Evolutionary conservation across 305 asterid genomes (phyloP), one percentile per base, ranked within the genome.

Genomic region (Solanum hybrid): DNA sequence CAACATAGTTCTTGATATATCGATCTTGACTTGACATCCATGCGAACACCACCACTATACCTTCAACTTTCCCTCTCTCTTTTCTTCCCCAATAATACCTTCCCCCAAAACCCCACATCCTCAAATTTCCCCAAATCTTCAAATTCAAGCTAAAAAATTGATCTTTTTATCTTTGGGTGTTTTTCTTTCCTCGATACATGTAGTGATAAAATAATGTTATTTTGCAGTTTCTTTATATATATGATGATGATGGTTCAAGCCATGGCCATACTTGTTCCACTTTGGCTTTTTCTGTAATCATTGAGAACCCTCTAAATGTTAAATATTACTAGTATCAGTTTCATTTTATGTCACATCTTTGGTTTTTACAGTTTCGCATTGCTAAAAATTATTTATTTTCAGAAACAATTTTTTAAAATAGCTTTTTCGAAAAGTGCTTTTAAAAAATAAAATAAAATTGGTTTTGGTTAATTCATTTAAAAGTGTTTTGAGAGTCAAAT

Each of bases 101-200:
- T 20, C 98, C 98, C 16, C 99, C 98, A 24, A 94, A 96, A 79
- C 98, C 98, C 99, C 99, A 97, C 99, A 97, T 97, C 89, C 14
- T 88, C 36, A 51, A 56, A 37, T 56, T 76, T 46, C 34, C 38
- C 37, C 84, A 37, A 88, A 78, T n/a, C 79, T 82, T 82, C 3
- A 14, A 40, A 82, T 42, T 82, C 73, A 46, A 82, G 20, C 40
- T 46, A 42, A 42, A 82, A 29, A 20, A 1, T 46, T 17, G 71
- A 81, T 40, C 66, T 82, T 82, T 82, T 46, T 5, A 29, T 46
- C 2, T n/a, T 42, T 24, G 72, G 87, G 17, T 32, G 27, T 31
- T 84, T 84, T 56, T 32, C 13, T 31, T 51, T 10, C 24, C 75
- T 84, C 26, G 87, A 51, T 84, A 84, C 31, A 17, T 31, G 87